phyloP scores from a whole-genome alignment of 1,139 yeast species.

The Debaryomyces psychrophilus region DNA sequence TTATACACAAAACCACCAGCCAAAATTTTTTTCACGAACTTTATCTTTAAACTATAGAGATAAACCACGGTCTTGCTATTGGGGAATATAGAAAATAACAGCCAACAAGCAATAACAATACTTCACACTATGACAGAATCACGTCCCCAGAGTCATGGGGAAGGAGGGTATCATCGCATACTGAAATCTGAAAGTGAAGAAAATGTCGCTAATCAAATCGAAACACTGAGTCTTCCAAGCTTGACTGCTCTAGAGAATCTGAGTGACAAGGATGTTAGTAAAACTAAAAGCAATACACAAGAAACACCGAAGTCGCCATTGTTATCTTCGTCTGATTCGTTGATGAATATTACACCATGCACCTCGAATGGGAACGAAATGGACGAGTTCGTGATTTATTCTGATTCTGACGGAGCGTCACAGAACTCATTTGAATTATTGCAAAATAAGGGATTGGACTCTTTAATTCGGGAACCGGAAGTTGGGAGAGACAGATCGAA shows the following conservation, averaged over 20 bases:
- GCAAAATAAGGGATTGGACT: background rate
- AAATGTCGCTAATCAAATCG: background rate
- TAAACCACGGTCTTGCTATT: background rate
- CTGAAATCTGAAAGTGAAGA: background rate
- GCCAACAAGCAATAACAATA: background rate
- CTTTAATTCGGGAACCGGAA: background rate
- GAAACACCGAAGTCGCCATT: conserved; percentile 30
- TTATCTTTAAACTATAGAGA: background rate
- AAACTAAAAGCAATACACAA: conserved; percentile 9
- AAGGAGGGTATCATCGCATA: background rate
- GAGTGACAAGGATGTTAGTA: background rate
- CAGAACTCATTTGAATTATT: conserved; percentile 33
- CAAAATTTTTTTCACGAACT: conserved; percentile 1
- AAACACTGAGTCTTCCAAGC: conserved; percentile 9
- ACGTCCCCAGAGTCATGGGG: conserved; percentile 1
- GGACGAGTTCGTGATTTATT: conserved; percentile 40
- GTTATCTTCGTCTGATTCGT: conserved; percentile 21
- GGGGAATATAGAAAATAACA: background rate
- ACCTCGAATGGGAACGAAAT: conserved; percentile 20
- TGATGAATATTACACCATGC: conserved; percentile 29
- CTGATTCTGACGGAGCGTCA: conserved; percentile 45
- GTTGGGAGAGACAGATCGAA: conserved; percentile 4
- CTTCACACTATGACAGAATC: background rate
- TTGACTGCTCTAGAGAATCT: background rate
- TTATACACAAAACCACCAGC: conserved; percentile 4